phyloP scores from a whole-genome alignment of 2,329 filamentous ascomycete genomes.

The Graphiopsis chlorocephala region DNA sequence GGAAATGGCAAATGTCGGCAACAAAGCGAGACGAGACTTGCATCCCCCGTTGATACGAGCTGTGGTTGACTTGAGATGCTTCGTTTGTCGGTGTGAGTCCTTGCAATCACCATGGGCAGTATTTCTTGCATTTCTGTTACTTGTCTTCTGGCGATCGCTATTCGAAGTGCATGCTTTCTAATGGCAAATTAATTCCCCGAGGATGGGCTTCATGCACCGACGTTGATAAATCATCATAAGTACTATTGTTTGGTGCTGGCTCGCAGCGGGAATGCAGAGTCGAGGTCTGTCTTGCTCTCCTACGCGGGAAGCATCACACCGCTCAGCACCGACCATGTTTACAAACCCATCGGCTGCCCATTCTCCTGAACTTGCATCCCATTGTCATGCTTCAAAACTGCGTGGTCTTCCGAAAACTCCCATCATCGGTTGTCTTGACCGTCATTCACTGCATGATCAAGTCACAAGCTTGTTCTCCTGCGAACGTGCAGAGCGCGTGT shows the following conservation, averaged over 20 bases:
- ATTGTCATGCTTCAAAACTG: not conserved
- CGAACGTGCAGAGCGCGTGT: conserved; percentile 3
- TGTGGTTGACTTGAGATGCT: conserved; percentile 8
- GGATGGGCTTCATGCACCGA: not conserved
- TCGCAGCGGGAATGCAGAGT: not conserved
- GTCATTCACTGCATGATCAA: not conserved
- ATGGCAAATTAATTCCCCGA: not conserved
- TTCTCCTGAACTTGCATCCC: not conserved
- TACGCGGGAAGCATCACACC: not conserved
- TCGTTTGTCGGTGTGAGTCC: conserved; percentile 1
- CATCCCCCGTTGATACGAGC: conserved; percentile 3
- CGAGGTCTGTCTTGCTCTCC: not conserved
- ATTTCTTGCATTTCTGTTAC: not conserved
- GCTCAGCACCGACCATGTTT: conserved; percentile 4
- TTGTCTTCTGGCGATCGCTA: not conserved
- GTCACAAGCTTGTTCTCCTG: not conserved
- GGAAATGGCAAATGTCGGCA: not conserved
- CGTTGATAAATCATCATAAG: not conserved
- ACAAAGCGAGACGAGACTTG: not conserved
- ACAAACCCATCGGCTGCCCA: not conserved
- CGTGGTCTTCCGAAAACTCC: not conserved
- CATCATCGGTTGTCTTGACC: not conserved
- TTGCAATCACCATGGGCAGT: not conserved
- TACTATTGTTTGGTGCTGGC: not conserved
- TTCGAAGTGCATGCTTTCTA: not conserved